Conservation (phyloP, 164 flowering plant species). For the Sextonia rubra region DNA sequence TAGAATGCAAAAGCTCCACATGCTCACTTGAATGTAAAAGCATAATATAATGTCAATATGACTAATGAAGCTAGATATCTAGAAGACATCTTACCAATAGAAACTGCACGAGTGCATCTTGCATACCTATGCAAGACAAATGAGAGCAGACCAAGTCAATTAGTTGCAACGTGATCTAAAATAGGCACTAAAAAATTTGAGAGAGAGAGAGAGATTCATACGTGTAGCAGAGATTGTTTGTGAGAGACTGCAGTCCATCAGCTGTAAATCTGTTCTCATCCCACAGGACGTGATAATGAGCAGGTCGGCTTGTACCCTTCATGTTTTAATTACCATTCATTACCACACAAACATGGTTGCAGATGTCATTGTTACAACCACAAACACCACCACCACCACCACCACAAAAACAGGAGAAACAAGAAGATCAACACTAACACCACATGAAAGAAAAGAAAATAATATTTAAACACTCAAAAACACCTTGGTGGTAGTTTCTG, state of each 20-base stretch:
- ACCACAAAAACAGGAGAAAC: neutral
- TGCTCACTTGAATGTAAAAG: too few relatives aligned
- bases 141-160: too few relatives aligned
- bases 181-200: neutral
- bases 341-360: neutral
- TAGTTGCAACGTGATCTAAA: too few relatives aligned
- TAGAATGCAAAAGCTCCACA: too few relatives aligned
- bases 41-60: too few relatives aligned
- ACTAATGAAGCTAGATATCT: too few relatives aligned
- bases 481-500: neutral
- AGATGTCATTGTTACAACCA: neutral
- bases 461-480: neutral
- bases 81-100: too few relatives aligned
- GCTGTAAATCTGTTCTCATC: conserved; percentile 57
- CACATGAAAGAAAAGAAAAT: neutral
- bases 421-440: neutral
- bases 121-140: conserved; percentile 37
- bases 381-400: neutral
- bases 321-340: neutral
- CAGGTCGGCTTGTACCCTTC: conserved; percentile 60
- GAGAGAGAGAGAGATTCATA: conserved; percentile 8
- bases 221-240: conserved; percentile 61
- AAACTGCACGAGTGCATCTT: conserved; percentile 71
- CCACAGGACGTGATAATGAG: conserved; percentile 58
- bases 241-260: conserved; percentile 43